Conservation (phyloP, 108 stramenopile genomes). For the Cylindrotheca fusiformis region DNA sequence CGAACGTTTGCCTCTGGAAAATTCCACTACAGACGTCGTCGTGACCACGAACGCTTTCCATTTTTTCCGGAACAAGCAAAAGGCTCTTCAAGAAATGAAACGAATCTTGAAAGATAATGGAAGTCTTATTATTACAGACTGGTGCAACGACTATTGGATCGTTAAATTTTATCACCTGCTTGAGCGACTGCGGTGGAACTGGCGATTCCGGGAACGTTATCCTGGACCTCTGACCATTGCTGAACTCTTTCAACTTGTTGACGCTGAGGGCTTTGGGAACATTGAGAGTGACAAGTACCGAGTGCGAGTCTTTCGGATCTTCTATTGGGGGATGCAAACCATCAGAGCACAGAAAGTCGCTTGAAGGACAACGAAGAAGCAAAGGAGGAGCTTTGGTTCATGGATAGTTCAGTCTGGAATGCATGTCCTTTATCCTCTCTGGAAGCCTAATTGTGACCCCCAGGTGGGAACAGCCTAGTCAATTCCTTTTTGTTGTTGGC, state of each 20-base stretch:
- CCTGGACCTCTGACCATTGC: slow-evolving; percentile 6
- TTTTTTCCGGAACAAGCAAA: slow-evolving; percentile 13
- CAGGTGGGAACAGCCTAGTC: too few relatives aligned
- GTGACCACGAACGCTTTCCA: slow-evolving; percentile 24
- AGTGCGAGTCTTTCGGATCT: slow-evolving; percentile 6
- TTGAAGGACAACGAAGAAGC: too few relatives aligned
- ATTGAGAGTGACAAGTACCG: background rate
- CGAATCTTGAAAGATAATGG: slow-evolving; percentile 12
- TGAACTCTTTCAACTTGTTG: slow-evolving; percentile 4
- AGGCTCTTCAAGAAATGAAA: slow-evolving; percentile 11
- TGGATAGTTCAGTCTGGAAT: too few relatives aligned
- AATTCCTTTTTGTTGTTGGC: too few relatives aligned
- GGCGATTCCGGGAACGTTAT: slow-evolving; percentile 8
- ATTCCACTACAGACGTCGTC: slow-evolving; percentile 10
- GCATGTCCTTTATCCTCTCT: too few relatives aligned
- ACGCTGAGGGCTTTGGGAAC: slow-evolving; percentile 7
- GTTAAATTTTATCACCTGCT: slow-evolving; percentile 13
- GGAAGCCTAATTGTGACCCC: too few relatives aligned
- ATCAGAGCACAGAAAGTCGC: slow-evolving; percentile 5
- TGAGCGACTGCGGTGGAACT: slow-evolving; percentile 18
- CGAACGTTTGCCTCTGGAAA: slow-evolving; percentile 14
- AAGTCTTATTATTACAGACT: slow-evolving; percentile 15
- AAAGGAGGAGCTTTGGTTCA: too few relatives aligned
- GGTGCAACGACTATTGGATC: slow-evolving; percentile 14
- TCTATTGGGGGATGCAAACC: slow-evolving; percentile 21